Evolutionary conservation across 2,329 filamentous ascomycete species (phyloP).

Genomic region (Sporothrix protearum): DNA sequence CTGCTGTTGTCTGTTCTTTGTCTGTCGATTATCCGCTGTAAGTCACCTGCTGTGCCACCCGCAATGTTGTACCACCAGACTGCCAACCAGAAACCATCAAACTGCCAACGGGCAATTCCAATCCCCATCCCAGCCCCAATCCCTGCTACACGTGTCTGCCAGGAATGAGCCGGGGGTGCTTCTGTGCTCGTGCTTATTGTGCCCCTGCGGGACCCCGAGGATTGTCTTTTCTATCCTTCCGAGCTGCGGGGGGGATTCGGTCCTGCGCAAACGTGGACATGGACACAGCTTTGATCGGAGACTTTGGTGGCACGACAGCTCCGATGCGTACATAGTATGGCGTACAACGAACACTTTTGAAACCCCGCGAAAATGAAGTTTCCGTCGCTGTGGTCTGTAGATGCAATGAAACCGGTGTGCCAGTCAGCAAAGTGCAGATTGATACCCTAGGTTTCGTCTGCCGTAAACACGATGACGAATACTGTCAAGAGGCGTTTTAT

Average conservation of each 20-base stretch:
- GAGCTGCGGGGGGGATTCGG: no score
- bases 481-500: not conserved
- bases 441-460: not conserved
- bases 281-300: not conserved
- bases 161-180: not conserved
- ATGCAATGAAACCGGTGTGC: not conserved
- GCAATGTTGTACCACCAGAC: not conserved
- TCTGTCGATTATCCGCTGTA: not conserved
- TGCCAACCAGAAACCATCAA: no score
- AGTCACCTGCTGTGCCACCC: not conserved
- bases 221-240: not conserved
- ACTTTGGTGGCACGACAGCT: not conserved
- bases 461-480: not conserved
- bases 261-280: no score
- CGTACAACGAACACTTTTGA: not conserved
- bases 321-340: not conserved
- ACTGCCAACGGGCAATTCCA: no score
- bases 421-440: not conserved
- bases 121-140: no score
- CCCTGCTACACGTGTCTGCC: constrained; percentile 6
- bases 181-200: not conserved
- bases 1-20: not conserved
- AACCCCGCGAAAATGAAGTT: not conserved
- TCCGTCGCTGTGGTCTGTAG: no score
- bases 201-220: not conserved